Conservation (phyloP, 306 rosid species). For the Cucurbita maxima region DNA sequence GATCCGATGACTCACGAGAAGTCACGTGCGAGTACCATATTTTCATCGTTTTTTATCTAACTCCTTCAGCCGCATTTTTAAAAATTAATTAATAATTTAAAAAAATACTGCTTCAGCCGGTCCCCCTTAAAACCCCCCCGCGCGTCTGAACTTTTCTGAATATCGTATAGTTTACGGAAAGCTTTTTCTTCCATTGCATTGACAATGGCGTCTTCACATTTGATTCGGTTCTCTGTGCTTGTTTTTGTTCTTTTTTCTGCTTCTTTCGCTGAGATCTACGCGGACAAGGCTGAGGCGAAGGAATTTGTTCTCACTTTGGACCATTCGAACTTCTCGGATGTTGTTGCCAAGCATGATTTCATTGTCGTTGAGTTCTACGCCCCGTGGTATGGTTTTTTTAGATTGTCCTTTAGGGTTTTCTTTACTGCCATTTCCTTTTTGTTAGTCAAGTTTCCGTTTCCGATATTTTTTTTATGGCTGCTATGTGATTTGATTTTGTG, state of each 20-base stretch:
- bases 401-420: neutral
- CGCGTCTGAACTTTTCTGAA: neutral
- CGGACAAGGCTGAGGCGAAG: constrained; percentile 25
- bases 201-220: constrained; percentile 43
- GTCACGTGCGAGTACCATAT: neutral
- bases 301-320: constrained; percentile 78
- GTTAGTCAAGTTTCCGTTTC: neutral
- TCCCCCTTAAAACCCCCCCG: neutral
- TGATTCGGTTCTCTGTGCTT: constrained; percentile 11
- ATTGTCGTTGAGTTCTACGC: constrained; percentile 91
- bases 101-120: neutral
- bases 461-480: neutral
- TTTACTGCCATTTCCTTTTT: neutral
- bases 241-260: constrained; percentile 14
- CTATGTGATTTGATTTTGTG: neutral
- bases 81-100: neutral
- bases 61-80: neutral
- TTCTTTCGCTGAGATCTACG: neutral
- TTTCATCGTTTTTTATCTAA: neutral
- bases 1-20: neutral
- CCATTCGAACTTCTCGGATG: constrained; percentile 64
- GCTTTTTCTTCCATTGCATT: neutral
- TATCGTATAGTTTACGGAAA: neutral
- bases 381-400: constrained; percentile 39
- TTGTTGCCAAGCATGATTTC: constrained; percentile 59